Evolutionary conservation across 2,329 filamentous ascomycete genomes (phyloP), one percentile per base, ranked within the genome.

Genomic region (Paracamarosporium sp.): DNA sequence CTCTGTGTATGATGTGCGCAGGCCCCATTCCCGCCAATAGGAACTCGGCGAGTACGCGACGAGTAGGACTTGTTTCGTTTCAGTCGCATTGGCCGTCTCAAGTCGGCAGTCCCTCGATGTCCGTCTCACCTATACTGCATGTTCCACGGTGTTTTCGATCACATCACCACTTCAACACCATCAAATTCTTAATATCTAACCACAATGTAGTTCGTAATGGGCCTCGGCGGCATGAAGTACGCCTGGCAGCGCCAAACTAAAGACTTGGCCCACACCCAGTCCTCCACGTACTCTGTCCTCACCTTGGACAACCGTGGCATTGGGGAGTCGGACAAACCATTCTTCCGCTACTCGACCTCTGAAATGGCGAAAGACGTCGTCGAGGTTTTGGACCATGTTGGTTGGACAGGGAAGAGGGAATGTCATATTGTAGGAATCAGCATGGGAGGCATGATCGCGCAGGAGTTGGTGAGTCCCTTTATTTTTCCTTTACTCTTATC

Each of bases 381-480:
- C 62, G 91, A 95, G 68, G 79, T 95, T 17, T 68, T 86, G 20
- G 84, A 88, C 63, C 85, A 90, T 67, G 73, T 95, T 9, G 87
- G 86, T 61, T 96, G 91, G 90, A 87, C 76, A 53, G 62, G 82
- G 71, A 66, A 81, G 67, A 78, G 82, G 80, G 73, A 85, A 50
- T 65, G 89, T 13, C 88, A 97, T 78, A 74, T 96, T 51, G 81
- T 90, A 31, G 93, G 92, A 55, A 87, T 94, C 63, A 92, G 89
- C 57, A 90, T 96, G 85, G 92, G 92, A 62, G 92, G 93, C 69
- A 96, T 97, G 93, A 94, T 97, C 67, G 87, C 91, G 2, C 93
- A 96, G 76, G 93, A 97, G 78, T 71, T 97, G 4, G 85, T 83
- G 74, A 69, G 77, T 70, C 54, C 46, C 28, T 22, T 35, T 46